These are phyloP conservation scores for Echeveria elegans DNA, from an alignment of 164 flowering plant species.

Conservation along the genomic window DNA sequence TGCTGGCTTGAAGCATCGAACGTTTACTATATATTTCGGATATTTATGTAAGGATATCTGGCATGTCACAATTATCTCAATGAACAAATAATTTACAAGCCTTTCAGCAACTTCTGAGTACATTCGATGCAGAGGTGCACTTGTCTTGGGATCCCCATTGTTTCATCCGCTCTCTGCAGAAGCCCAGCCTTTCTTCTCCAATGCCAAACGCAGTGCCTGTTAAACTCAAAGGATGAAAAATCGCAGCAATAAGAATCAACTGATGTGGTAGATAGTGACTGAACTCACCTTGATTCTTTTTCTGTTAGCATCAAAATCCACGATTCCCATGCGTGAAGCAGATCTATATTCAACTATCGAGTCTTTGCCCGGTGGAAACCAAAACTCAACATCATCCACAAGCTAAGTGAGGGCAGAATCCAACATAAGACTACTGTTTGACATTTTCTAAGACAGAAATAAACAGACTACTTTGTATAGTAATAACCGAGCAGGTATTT, in stretches of 20 bases:
- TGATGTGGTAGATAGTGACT: not conserved
- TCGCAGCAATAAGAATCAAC: too few species aligned
- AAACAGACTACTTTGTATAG: not conserved
- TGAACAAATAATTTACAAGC: too few species aligned
- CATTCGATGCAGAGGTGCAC: too few species aligned
- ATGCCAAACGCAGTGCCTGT: slow-evolving; percentile 53
- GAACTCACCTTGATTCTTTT: slow-evolving; percentile 73
- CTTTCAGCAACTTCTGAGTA: too few species aligned
- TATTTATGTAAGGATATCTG: too few species aligned
- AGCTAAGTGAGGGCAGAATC: slow-evolving; percentile 28
- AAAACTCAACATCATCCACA: slow-evolving; percentile 91
- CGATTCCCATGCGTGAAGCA: slow-evolving; percentile 69
- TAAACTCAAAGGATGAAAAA: not conserved
- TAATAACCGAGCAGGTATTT: not conserved
- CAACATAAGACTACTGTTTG: not conserved
- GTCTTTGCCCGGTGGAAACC: slow-evolving; percentile 85
- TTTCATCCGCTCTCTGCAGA: slow-evolving; percentile 45
- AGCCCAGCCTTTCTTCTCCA: slow-evolving; percentile 92
- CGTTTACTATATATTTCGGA: not conserved
- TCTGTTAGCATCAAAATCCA: slow-evolving; percentile 64
- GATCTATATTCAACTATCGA: slow-evolving; percentile 77
- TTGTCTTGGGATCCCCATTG: too few species aligned
- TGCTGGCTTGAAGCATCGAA: not conserved
- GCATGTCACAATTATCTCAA: too few species aligned
- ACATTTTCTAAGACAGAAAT: not conserved